Percentiles rank a stretch among this genome's conserved stretches.
These are phyloP conservation scores for Grigorovia transvaalensis DNA, from an alignment of 805 yeast species.

Conservation along the genomic window DNA sequence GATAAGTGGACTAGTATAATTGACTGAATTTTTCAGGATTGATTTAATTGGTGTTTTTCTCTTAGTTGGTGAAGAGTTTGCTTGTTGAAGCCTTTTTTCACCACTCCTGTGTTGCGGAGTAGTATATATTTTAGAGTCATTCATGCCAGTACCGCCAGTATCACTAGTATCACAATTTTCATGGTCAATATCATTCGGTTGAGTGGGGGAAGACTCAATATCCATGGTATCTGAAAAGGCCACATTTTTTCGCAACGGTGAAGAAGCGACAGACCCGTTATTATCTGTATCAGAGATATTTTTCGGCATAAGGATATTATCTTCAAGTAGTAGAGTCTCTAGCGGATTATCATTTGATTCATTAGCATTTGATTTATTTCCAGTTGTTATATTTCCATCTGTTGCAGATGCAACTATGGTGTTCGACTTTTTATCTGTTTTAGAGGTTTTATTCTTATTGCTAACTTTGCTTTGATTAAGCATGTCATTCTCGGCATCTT, in stretches of 20 bases:
- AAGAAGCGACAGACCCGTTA: slow-evolving; percentile 3
- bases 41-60: slow-evolving; percentile 18
- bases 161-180: background rate
- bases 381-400: too few species aligned
- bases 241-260: slow-evolving; percentile 21
- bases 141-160: background rate
- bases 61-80: slow-evolving; percentile 9
- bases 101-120: background rate
- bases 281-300: background rate
- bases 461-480: too few species aligned
- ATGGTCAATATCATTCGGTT: background rate
- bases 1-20: background rate
- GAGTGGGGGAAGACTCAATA: slow-evolving; percentile 20
- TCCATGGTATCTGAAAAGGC: slow-evolving; percentile 21
- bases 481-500: too few species aligned
- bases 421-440: too few species aligned
- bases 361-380: too few species aligned
- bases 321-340: background rate
- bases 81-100: slow-evolving; percentile 12
- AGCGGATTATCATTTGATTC: too few species aligned
- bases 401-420: too few species aligned
- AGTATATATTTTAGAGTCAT: background rate
- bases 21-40: slow-evolving; percentile 9
- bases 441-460: too few species aligned
- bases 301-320: background rate